These are phyloP conservation scores for Epicoccum sorghinum DNA, from an alignment of 2,329 filamentous ascomycete genomes.

Conservation along the genomic window DNA sequence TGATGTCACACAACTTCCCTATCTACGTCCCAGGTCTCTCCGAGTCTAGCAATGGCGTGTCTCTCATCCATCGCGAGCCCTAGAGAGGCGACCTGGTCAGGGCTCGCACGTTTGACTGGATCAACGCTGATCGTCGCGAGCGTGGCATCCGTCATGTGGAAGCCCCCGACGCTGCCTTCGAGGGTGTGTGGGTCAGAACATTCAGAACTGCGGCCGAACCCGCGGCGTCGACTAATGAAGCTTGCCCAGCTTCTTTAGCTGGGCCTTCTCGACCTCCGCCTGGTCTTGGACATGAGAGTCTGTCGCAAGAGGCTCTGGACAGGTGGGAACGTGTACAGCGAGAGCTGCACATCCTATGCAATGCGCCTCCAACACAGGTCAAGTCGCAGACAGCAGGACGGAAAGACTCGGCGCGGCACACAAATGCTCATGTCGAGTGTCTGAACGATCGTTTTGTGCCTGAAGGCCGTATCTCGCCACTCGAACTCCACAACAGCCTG, in stretches of 20 bases:
- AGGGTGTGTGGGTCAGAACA: neutral
- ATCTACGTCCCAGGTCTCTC: neutral
- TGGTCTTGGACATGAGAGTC: neutral
- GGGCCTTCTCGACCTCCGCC: neutral
- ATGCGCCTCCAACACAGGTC: neutral
- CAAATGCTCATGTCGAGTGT: neutral
- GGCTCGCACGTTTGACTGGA: neutral
- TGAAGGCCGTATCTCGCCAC: neutral
- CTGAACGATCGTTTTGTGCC: neutral
- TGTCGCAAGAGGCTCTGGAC: neutral
- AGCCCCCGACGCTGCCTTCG: neutral
- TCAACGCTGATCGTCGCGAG: slow-evolving; percentile 1
- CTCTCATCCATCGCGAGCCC: neutral
- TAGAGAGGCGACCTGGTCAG: slow-evolving; percentile 5
- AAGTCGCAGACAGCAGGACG: neutral
- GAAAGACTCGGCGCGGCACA: neutral
- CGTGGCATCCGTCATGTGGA: slow-evolving; percentile 2
- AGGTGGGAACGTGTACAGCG: neutral
- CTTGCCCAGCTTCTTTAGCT: no score
- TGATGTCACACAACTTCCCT: neutral
- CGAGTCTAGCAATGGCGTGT: slow-evolving; percentile 1
- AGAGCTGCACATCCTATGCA: neutral
- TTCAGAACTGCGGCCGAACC: neutral
- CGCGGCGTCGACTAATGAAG: no score
- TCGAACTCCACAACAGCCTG: neutral